Percentiles rank a stretch among this genome's conserved stretches.
Evolutionary conservation across 116 monocot genomes (phyloP).

Genomic region (Cymodocea nodosa): DNA sequence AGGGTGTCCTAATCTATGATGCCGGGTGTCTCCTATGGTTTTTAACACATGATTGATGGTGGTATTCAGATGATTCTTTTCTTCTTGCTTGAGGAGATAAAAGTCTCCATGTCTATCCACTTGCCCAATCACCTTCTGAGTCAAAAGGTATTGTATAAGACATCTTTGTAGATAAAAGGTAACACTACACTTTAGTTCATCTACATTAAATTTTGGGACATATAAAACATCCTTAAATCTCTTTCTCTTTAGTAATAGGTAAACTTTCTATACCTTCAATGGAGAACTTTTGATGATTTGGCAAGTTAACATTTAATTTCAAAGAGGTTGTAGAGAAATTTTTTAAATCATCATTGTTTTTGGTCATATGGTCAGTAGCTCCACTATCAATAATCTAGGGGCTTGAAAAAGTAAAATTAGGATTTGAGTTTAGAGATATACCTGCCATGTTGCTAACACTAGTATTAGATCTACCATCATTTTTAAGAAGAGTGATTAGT

Average conservation of each 20-base stretch:
- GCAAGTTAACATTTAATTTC: not conserved
- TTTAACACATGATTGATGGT: too few relatives aligned
- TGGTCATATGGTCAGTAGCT: not conserved
- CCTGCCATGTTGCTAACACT: not conserved
- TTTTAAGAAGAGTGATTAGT: too few relatives aligned
- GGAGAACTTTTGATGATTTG: not conserved
- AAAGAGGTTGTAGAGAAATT: not conserved
- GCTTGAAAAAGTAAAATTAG: too few relatives aligned
- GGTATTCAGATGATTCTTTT: too few relatives aligned
- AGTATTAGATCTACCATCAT: not conserved
- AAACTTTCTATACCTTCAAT: too few relatives aligned
- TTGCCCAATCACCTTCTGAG: not conserved
- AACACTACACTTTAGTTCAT: not conserved
- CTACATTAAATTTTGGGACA: not conserved
- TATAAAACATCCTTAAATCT: not conserved
- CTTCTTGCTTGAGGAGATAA: not conserved
- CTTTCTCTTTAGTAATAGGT: not conserved
- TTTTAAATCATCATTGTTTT: not conserved
- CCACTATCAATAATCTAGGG: not conserved
- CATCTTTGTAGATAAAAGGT: not conserved
- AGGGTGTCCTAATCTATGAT: not conserved
- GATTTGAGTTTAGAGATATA: not conserved
- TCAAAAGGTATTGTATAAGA: not conserved
- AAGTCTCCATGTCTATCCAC: not conserved
- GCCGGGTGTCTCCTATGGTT: not conserved